phyloP scores from a whole-genome alignment of 2,329 filamentous ascomycete genomes.

The Stemphylium lycopersici region DNA sequence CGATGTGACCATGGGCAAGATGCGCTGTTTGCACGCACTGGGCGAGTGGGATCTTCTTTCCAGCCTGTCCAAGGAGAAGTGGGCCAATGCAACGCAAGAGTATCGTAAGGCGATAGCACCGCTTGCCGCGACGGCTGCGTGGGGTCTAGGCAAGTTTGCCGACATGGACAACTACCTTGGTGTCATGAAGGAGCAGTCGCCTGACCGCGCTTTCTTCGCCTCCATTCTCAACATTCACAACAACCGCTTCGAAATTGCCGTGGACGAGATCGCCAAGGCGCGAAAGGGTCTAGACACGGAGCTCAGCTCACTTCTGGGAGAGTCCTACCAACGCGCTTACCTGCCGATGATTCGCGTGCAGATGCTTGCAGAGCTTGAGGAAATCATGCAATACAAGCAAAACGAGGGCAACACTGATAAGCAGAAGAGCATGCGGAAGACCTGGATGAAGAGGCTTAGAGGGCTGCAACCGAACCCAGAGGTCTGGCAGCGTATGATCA shows the following conservation, averaged over 20 bases:
- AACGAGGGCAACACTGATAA: conserved; percentile 78
- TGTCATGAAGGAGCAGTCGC: conserved; percentile 92
- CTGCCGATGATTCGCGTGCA: conserved; percentile 97
- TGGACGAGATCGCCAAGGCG: conserved; percentile 87
- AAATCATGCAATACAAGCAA: conserved; percentile 98
- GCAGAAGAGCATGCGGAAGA: conserved; percentile 86
- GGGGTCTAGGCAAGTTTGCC: conserved; percentile 96
- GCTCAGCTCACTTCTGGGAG: conserved; percentile 92
- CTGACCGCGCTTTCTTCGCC: conserved; percentile 96
- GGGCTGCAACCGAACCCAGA: conserved; percentile 97
- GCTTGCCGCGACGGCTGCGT: conserved; percentile 91
- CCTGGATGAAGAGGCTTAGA: conserved; percentile 94
- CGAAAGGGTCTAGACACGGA: conserved; percentile 95
- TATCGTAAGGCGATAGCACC: conserved; percentile 91
- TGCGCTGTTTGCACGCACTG: conserved; percentile 95
- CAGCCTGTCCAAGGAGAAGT: conserved; percentile 86
- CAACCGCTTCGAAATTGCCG: conserved; percentile 91
- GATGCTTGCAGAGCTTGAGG: conserved; percentile 97
- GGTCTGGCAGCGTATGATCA: conserved; percentile 98
- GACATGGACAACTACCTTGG: conserved; percentile 96
- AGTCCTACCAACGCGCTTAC: conserved; percentile 97
- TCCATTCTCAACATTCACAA: conserved; percentile 94
- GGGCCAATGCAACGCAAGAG: conserved; percentile 86
- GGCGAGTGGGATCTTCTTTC: conserved; percentile 97
- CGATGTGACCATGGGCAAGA: conserved; percentile 98